phyloP scores from a whole-genome alignment of 1,284 basidiomycete genomes.

The Leccinum subspadiceum region DNA sequence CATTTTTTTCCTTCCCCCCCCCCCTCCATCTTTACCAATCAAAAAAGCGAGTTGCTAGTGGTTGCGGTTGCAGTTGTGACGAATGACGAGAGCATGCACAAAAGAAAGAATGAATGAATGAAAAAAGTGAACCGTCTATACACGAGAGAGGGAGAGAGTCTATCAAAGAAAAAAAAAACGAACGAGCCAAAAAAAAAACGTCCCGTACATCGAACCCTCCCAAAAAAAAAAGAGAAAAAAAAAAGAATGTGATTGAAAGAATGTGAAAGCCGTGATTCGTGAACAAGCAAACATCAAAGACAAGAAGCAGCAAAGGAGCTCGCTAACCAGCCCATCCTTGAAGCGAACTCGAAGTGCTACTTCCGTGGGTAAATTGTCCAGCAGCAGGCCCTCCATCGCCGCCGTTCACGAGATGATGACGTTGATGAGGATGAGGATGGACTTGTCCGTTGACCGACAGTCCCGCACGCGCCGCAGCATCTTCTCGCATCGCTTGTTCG shows the following conservation, averaged over 20 bases:
- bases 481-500: constrained; percentile 6
- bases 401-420: constrained; percentile 1
- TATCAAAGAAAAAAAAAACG: not conserved
- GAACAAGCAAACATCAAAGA: not conserved
- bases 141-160: not conserved
- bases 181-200: not conserved
- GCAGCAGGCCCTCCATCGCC: constrained; percentile 5
- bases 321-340: constrained; percentile 32
- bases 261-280: not conserved
- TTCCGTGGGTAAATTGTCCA: constrained; percentile 18
- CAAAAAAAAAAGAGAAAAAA: not conserved
- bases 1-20: not conserved
- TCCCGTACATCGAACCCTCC: not conserved
- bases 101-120: not conserved
- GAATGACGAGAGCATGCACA: not conserved
- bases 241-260: not conserved
- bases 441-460: constrained; percentile 1
- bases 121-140: constrained; percentile 5
- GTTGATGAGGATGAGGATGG: not conserved
- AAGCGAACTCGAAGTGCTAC: constrained; percentile 29
- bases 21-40: not conserved
- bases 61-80: not conserved
- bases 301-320: not conserved
- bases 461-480: not conserved
- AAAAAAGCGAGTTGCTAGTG: not conserved